Evolutionary conservation across 2,329 filamentous ascomycete species (phyloP).

Genomic region (Dactylellina sp.): DNA sequence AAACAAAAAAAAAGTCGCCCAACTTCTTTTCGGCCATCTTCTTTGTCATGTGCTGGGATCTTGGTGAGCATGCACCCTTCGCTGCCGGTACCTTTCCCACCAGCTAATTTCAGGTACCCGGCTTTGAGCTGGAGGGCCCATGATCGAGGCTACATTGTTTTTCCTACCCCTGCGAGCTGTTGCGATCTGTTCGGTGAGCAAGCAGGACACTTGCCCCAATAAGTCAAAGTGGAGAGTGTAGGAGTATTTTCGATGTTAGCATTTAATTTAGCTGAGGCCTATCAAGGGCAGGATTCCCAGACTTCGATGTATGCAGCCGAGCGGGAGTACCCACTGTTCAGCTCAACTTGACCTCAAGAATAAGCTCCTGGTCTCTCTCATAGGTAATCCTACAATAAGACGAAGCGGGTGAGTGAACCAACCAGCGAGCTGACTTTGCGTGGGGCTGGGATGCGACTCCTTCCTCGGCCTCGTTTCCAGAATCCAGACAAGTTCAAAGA

Average conservation of each 20-base stretch:
- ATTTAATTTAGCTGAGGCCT: constrained; percentile 52
- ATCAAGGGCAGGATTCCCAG: constrained; percentile 46
- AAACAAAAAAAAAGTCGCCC: constrained; percentile 47
- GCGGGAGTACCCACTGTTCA: constrained; percentile 56
- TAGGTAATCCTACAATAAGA: constrained; percentile 55
- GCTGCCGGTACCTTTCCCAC: constrained; percentile 17
- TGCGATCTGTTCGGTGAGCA: constrained; percentile 45
- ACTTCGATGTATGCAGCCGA: constrained; percentile 39
- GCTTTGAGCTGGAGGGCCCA: constrained; percentile 3
- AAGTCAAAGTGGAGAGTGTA: constrained; percentile 36
- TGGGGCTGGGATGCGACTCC: constrained; percentile 47
- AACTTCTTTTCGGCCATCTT: constrained; percentile 10
- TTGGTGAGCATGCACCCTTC: constrained; percentile 19
- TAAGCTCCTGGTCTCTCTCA: constrained; percentile 41
- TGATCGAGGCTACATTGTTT: background rate
- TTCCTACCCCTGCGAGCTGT: constrained; percentile 16
- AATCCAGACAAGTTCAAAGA: constrained; percentile 6
- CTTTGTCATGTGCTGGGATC: constrained; percentile 48
- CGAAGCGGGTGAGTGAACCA: constrained; percentile 48
- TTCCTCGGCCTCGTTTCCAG: constrained; percentile 36
- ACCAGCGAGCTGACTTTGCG: constrained; percentile 53
- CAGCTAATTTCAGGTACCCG: constrained; percentile 23
- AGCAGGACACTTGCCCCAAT: constrained; percentile 30
- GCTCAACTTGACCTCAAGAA: constrained; percentile 46
- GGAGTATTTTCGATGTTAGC: constrained; percentile 24